A percentile compares a stretch with the other conserved stretches of the same genome.
These are phyloP conservation scores for Phytomonas sp. DNA, from an alignment of 208 protist species.

Conservation along the genomic window DNA sequence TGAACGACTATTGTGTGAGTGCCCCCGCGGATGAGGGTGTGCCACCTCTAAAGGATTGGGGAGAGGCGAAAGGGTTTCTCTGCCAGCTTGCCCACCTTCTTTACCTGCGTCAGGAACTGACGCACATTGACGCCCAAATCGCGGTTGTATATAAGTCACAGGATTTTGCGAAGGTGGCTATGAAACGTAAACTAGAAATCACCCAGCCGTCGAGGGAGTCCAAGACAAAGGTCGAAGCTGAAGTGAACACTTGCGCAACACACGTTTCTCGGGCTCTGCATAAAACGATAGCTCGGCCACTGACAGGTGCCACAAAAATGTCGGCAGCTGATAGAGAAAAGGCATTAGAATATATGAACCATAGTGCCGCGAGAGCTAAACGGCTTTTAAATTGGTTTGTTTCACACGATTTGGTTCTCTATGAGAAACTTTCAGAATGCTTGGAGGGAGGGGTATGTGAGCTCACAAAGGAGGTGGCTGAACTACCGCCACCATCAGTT, in stretches of 20 bases:
- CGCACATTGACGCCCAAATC: constrained; percentile 73
- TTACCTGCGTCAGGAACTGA: constrained; percentile 62
- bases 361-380: constrained; percentile 1
- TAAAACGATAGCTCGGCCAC: constrained; percentile 31
- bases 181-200: constrained; percentile 55
- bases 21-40: background rate
- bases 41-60: constrained; percentile 16
- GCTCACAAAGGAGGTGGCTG: constrained; percentile 21
- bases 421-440: constrained; percentile 21
- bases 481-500: background rate
- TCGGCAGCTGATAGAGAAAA: constrained; percentile 16
- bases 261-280: constrained; percentile 49
- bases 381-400: background rate
- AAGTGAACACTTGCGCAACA: constrained; percentile 53
- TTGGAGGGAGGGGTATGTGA: constrained; percentile 21
- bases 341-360: constrained; percentile 27
- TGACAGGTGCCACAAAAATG: constrained; percentile 45
- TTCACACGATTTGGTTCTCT: background rate
- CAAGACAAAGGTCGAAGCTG: constrained; percentile 72
- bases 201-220: constrained; percentile 73
- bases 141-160: constrained; percentile 71
- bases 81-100: constrained; percentile 71
- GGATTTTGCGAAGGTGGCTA: constrained; percentile 53
- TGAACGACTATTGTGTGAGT: constrained; percentile 17
- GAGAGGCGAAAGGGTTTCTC: constrained; percentile 40